Percentiles rank a stretch among this genome's conserved stretches.
These are phyloP conservation scores for Xylaria flabelliformis DNA, from an alignment of 495 filamentous ascomycete genomes.

Conservation along the genomic window DNA sequence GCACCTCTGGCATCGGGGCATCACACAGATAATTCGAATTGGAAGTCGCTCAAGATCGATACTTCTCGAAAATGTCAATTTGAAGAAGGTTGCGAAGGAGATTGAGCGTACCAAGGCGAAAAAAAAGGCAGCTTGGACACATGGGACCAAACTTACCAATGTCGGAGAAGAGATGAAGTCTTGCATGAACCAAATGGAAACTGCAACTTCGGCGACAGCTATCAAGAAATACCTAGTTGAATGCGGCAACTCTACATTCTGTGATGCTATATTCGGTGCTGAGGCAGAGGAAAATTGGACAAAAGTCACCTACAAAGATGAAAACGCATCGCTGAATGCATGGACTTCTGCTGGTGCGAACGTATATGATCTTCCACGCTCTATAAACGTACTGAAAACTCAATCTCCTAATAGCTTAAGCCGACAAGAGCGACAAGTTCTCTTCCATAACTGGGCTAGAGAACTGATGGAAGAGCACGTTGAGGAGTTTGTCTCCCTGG, in stretches of 20 bases:
- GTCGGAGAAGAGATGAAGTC: neutral
- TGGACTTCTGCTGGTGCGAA: conserved; percentile 25
- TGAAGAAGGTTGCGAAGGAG: conserved; percentile 43
- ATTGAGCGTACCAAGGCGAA: conserved; percentile 40
- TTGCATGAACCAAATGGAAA: neutral
- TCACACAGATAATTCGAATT: conserved; percentile 70
- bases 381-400: neutral
- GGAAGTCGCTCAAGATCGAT: conserved; percentile 69
- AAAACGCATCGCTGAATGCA: conserved; percentile 7
- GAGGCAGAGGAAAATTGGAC: conserved; percentile 30
- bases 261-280: conserved; percentile 39
- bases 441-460: neutral
- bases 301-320: conserved; percentile 25
- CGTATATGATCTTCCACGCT: neutral
- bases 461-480: conserved; percentile 1
- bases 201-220: neutral
- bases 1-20: conserved; percentile 61
- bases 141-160: neutral
- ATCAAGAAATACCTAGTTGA: conserved; percentile 25
- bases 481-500: neutral
- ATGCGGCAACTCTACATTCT: conserved; percentile 1
- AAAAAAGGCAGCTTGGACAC: conserved; percentile 21
- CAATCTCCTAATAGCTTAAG: neutral
- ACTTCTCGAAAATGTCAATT: conserved; percentile 51
- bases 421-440: neutral